Evolutionary conservation across 495 filamentous ascomycete genomes (phyloP).

Genomic region (Parmelia sp.): DNA sequence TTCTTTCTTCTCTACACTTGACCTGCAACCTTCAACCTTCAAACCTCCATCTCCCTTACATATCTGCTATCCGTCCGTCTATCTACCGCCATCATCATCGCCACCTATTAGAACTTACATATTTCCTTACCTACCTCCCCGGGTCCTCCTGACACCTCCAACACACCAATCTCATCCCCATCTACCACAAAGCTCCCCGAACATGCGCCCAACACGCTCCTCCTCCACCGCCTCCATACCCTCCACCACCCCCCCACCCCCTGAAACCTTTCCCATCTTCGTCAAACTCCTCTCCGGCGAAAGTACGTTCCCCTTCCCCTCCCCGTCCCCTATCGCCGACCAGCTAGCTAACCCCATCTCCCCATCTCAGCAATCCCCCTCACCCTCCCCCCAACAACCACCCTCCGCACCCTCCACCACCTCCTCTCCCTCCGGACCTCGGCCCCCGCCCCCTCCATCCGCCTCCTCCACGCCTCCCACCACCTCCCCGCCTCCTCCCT

Average conservation of each 20-base stretch:
- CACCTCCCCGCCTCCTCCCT: constrained; percentile 28
- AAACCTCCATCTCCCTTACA: not conserved
- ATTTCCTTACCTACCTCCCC: not conserved
- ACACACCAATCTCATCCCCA: not conserved
- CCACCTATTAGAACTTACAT: not conserved
- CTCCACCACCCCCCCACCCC: constrained; percentile 8
- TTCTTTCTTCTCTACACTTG: no score
- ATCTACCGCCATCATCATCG: not conserved
- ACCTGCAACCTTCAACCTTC: no score
- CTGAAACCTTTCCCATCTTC: constrained; percentile 24
- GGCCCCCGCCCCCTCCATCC: constrained; percentile 32
- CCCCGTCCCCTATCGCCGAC: no score
- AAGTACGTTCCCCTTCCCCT: no score
- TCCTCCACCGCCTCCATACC: constrained; percentile 24
- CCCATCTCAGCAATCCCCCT: constrained; percentile 25
- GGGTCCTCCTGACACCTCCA: not conserved
- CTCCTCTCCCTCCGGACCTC: constrained; percentile 42
- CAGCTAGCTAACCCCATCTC: no score
- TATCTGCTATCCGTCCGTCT: not conserved
- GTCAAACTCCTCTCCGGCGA: constrained; percentile 29
- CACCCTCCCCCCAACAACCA: constrained; percentile 30
- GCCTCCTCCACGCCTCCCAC: constrained; percentile 34
- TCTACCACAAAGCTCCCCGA: not conserved
- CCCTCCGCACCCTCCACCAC: constrained; percentile 37
- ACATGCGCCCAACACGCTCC: constrained; percentile 26